Evolutionary conservation across 177 flowering plant genomes (phyloP).

Genomic region (Vitis hybrid): DNA sequence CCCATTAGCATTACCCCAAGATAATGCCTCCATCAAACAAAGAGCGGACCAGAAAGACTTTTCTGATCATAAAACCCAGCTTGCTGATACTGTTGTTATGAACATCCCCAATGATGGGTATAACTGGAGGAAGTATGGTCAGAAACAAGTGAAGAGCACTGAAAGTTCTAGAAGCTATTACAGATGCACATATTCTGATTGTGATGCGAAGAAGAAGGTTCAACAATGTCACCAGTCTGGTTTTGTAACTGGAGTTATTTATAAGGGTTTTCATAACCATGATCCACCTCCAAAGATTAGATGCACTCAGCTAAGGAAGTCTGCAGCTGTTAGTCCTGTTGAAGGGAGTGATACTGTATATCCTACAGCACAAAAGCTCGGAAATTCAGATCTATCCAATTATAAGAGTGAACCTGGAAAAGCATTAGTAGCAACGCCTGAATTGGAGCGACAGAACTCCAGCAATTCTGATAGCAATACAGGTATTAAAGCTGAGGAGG

Average conservation of each 20-base stretch:
- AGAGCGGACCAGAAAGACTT: constrained; percentile 29
- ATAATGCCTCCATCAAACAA: constrained; percentile 10
- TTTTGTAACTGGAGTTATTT: constrained; percentile 52
- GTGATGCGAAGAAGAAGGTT: constrained; percentile 70
- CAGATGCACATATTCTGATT: constrained; percentile 69
- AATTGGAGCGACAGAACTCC: constrained; percentile 28
- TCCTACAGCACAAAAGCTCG: constrained; percentile 20
- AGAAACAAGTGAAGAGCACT: constrained; percentile 82
- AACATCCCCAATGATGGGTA: constrained; percentile 66
- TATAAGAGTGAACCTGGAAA: constrained; percentile 24
- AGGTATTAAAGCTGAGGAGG: constrained; percentile 30
- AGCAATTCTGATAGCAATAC: constrained; percentile 22
- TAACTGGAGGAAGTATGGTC: constrained; percentile 96
- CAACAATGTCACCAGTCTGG: constrained; percentile 57
- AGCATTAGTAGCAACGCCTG: constrained; percentile 15
- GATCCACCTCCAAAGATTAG: constrained; percentile 67
- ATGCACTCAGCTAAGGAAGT: constrained; percentile 34
- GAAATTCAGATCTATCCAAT: constrained; percentile 28
- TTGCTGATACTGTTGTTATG: constrained; percentile 32
- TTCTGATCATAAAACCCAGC: constrained; percentile 18
- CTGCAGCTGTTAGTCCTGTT: constrained; percentile 25
- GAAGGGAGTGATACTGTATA: constrained; percentile 17
- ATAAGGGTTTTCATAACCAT: constrained; percentile 75
- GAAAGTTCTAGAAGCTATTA: constrained; percentile 82
- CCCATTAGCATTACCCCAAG: constrained; percentile 12